Percentiles rank a stretch among this genome's conserved stretches.
Evolutionary conservation across 768 basidiomycete genomes (phyloP).

Genomic region (Kwoniella shandongensis): DNA sequence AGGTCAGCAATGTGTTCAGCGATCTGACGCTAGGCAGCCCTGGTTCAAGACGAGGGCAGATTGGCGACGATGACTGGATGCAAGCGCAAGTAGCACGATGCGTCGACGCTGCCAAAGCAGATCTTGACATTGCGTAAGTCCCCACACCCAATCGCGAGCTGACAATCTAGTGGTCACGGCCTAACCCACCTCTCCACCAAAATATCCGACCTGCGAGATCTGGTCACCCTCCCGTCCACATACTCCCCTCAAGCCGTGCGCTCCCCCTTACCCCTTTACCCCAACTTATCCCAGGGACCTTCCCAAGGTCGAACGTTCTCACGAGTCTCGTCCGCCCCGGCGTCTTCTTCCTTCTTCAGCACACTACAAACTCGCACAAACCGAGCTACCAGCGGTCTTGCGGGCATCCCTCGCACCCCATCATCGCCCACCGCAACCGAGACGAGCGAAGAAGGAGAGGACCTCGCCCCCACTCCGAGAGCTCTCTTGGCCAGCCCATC

Average conservation of each 20-base stretch:
- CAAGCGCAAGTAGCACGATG: constrained; percentile 32
- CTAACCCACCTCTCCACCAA: constrained; percentile 38
- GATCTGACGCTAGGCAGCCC: not conserved
- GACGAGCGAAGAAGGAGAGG: constrained; percentile 16
- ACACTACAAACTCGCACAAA: constrained; percentile 1
- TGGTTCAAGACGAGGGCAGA: not conserved
- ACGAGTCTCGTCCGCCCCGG: constrained; percentile 35
- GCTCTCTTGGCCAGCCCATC: constrained; percentile 16
- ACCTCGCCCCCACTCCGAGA: not conserved
- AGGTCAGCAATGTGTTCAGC: constrained; percentile 6
- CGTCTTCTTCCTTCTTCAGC: constrained; percentile 18
- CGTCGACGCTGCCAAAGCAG: constrained; percentile 32
- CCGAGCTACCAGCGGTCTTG: constrained; percentile 26
- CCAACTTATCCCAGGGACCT: constrained; percentile 20
- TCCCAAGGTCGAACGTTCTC: constrained; percentile 33
- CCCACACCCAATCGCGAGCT: not conserved
- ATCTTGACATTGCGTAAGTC: constrained; percentile 34
- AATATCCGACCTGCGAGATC: constrained; percentile 43
- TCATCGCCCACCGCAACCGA: constrained; percentile 28
- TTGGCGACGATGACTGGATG: constrained; percentile 51
- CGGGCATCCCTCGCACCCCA: constrained; percentile 3
- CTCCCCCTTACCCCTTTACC: constrained; percentile 4
- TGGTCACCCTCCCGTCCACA: constrained; percentile 41
- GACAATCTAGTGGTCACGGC: constrained; percentile 24
- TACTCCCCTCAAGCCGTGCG: constrained; percentile 14